Conservation (phyloP, 352 stramenopile genomes). For the Phytophthora nicotianae region DNA sequence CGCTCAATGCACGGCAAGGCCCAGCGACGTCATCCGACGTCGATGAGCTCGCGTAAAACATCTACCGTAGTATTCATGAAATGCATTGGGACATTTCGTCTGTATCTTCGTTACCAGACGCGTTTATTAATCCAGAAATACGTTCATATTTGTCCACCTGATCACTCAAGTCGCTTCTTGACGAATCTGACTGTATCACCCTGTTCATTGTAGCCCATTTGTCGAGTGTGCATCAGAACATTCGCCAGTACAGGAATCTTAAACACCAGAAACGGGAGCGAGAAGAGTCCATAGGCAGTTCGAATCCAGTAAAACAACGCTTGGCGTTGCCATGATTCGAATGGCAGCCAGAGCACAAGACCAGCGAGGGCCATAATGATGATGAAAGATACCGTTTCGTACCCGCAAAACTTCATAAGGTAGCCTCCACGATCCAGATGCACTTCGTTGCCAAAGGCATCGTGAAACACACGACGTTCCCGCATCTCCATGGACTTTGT, state of each 20-base stretch:
- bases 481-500: slow-evolving; percentile 54
- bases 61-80: neutral
- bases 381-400: slow-evolving; percentile 84
- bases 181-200: slow-evolving; percentile 74
- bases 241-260: slow-evolving; percentile 87
- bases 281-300: slow-evolving; percentile 84
- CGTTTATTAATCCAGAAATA: slow-evolving; percentile 38
- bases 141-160: neutral
- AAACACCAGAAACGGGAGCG: slow-evolving; percentile 88
- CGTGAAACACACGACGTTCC: slow-evolving; percentile 59
- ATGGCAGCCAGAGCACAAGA: slow-evolving; percentile 69
- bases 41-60: slow-evolving; percentile 51
- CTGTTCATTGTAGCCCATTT: slow-evolving; percentile 86
- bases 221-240: slow-evolving; percentile 81
- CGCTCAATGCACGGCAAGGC: slow-evolving; percentile 24
- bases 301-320: slow-evolving; percentile 89
- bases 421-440: slow-evolving; percentile 84
- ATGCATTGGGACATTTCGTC: slow-evolving; percentile 19
- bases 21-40: slow-evolving; percentile 28
- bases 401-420: slow-evolving; percentile 86
- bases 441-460: slow-evolving; percentile 84
- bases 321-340: slow-evolving; percentile 79
- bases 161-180: slow-evolving; percentile 37
- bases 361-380: slow-evolving; percentile 69
- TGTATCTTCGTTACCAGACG: slow-evolving; percentile 25